Conservation (phyloP, 2,329 filamentous ascomycete genomes). For the Aspergillus texensis region DNA sequence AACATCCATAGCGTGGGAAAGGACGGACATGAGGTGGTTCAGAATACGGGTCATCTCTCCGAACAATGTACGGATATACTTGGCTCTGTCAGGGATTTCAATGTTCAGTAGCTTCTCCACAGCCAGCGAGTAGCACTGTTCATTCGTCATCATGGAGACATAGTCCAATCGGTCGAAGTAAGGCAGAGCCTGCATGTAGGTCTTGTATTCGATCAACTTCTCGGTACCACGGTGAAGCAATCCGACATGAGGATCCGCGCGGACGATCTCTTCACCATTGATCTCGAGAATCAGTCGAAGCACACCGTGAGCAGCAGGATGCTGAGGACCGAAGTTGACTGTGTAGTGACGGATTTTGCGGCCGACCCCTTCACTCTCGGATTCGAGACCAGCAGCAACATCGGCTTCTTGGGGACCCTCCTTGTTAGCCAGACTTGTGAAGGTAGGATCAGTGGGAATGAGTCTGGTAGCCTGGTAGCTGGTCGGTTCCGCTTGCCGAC, state of each 20-base stretch:
- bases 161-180: conserved; percentile 99
- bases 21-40: conserved; percentile 97
- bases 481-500: conserved; percentile 55
- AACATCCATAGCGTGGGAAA: conserved; percentile 98
- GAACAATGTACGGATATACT: conserved; percentile 96
- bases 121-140: conserved; percentile 93
- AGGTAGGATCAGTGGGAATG: conserved; percentile 60
- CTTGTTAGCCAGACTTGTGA: conserved; percentile 49
- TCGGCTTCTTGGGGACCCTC: conserved; percentile 44
- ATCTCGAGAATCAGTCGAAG: conserved; percentile 95
- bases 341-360: conserved; percentile 98
- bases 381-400: conserved; percentile 51
- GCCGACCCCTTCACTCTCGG: conserved; percentile 44
- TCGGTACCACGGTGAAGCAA: conserved; percentile 95
- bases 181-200: conserved; percentile 94
- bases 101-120: conserved; percentile 98
- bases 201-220: conserved; percentile 99
- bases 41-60: conserved; percentile 90
- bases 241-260: conserved; percentile 94
- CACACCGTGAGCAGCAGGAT: conserved; percentile 97
- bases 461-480: conserved; percentile 56
- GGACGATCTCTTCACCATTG: conserved; percentile 95
- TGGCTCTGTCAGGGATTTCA: conserved; percentile 91
- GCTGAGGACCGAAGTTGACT: conserved; percentile 98
- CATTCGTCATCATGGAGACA: conserved; percentile 99